Base-by-base conservation (phyloP, 345 rosid genomes). In the Aegle marmelos region DNA sequence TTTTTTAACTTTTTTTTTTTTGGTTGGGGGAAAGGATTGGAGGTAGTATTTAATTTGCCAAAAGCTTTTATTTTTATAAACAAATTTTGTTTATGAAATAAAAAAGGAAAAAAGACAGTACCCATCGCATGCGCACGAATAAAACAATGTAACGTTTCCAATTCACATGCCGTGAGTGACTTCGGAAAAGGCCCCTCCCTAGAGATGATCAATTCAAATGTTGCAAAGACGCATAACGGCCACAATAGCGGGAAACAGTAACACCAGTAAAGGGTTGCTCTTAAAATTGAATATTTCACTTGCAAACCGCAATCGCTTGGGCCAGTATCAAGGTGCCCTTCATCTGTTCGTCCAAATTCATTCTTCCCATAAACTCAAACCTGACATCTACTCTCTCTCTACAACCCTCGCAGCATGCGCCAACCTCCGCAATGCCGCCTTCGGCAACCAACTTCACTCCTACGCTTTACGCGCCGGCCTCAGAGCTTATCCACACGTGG, bases 311-410 rank as follows among this genome's bases (percentile, higher is more conserved):
- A 75, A 76, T 54, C 91, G 87, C 74, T 87, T 90, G 30, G 53
- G 80, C 79, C 87, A 78, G 59, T 79, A 84, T 83, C 34, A 68
- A 68, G 77, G 88, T 66, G 93, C 88, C 22, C 90, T 93, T 78
- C 83, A 79, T 56, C 83, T 91, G 48, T 89, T 90, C 80, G 79
- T 77, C 59, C 77, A 83, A 65, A 79, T 87, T 77, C 94, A 82
- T 78, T 66, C 39, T 21, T 82, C 75, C 31, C 75, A 70, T 71
- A 39, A 77, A 73, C 83, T 86, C 68, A 86, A 83, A 68, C 94
- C 91, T 17, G 97, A 93, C 78, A 81, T 88, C 36, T 90, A 90
- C 85, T 87, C 89, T 6, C 88, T 93, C 76, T 90, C 94, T 30
- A 79, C 86, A 48, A 73, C 90, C 68, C 80, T 89, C 82, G 82